Percentiles rank a stretch among this genome's conserved stretches.
Conservation (phyloP, 192 early-diverging fungal species). For the Podila epigama region DNA sequence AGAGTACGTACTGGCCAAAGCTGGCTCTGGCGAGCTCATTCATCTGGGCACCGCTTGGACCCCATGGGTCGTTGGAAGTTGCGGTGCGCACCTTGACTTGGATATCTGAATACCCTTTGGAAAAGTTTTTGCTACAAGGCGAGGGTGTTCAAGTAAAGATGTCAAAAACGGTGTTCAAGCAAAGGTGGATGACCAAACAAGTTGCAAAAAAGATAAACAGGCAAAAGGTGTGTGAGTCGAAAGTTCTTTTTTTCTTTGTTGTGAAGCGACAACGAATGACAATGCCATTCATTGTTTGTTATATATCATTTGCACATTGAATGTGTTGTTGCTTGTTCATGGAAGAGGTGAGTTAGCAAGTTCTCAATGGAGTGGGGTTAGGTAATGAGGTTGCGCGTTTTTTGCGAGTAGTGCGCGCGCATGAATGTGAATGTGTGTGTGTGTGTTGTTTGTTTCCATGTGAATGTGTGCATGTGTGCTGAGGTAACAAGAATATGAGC, state of each 20-base stretch:
- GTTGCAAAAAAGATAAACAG: too few relatives aligned
- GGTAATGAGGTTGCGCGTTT: not conserved
- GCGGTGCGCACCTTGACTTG: conserved; percentile 91
- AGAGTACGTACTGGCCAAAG: conserved; percentile 78
- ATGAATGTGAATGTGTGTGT: not conserved
- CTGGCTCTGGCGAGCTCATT: conserved; percentile 86
- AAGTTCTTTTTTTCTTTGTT: too few relatives aligned
- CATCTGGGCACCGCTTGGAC: conserved; percentile 80
- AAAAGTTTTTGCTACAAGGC: conserved; percentile 80
- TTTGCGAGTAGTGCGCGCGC: too few relatives aligned
- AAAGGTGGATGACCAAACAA: not conserved
- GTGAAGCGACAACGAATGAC: too few relatives aligned
- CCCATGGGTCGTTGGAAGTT: conserved; percentile 81
- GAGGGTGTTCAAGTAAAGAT: conserved; percentile 6
- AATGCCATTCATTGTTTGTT: too few relatives aligned
- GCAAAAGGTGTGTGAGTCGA: too few relatives aligned
- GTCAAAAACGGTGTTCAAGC: not conserved
- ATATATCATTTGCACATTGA: too few relatives aligned
- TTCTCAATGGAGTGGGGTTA: not conserved
- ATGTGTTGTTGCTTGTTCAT: too few relatives aligned
- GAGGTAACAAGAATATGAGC: not conserved
- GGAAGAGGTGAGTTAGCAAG: not conserved
- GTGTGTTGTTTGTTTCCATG: not conserved
- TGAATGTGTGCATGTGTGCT: not conserved
- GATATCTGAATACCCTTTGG: conserved; percentile 90